phyloP scores from a whole-genome alignment of 345 rosid genomes.

The Dipteronia dyeriana region DNA sequence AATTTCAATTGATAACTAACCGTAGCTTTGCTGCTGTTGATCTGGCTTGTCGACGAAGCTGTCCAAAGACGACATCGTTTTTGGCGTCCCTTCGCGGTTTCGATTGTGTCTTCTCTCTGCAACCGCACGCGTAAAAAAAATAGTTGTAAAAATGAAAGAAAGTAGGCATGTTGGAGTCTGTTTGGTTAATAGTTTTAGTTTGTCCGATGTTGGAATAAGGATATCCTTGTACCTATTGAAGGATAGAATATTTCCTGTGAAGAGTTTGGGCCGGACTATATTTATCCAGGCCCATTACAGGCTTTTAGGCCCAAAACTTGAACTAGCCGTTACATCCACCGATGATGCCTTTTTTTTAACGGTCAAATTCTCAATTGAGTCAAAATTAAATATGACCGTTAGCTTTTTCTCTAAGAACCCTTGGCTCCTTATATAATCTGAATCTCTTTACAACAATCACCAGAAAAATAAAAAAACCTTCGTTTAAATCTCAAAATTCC shows the following conservation, averaged over 20 bases:
- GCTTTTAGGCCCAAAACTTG: not conserved
- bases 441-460: not conserved
- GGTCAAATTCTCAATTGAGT: conserved; percentile 12
- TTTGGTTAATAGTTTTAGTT: not conserved
- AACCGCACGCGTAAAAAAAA: not conserved
- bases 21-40: not conserved
- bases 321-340: conserved; percentile 14
- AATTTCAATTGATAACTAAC: not conserved
- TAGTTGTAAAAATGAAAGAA: not conserved
- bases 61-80: conserved; percentile 12
- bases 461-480: not conserved
- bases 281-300: not conserved
- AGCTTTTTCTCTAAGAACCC: not conserved
- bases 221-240: not conserved
- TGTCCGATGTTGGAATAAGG: not conserved
- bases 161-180: not conserved
- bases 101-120: not conserved
- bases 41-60: not conserved
- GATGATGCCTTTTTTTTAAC: not conserved
- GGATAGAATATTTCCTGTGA: not conserved
- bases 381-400: conserved; percentile 19
- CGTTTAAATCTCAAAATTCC: not conserved
- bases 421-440: not conserved
- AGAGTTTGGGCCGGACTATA: not conserved
- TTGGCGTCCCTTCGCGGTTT: not conserved